Percentiles rank a stretch among this genome's conserved stretches.
Evolutionary conservation across 2,329 filamentous ascomycete species (phyloP).

Genomic region (Aspergillus fumigatiaffinis): DNA sequence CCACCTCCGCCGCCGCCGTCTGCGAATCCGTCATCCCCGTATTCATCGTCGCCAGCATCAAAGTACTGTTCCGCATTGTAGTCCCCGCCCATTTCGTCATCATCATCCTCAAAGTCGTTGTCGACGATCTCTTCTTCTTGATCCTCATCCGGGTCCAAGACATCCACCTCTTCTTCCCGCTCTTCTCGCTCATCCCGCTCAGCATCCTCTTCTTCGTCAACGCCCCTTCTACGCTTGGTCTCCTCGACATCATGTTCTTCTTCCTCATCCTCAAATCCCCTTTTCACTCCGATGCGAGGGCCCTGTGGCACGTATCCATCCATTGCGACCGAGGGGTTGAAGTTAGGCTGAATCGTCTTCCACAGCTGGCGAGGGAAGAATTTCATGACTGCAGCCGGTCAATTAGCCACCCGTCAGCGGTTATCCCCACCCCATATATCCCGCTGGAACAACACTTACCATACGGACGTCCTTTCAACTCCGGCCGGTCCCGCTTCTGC

Average conservation of each 20-base stretch:
- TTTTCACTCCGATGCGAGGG: constrained; percentile 24
- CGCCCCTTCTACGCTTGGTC: constrained; percentile 29
- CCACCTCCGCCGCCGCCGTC: constrained; percentile 53
- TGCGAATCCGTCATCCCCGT: constrained; percentile 52
- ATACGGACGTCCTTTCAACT: constrained; percentile 52
- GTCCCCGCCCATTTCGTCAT: constrained; percentile 56
- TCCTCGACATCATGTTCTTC: constrained; percentile 35
- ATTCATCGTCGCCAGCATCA: constrained; percentile 54
- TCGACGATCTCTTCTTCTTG: constrained; percentile 53
- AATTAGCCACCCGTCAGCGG: neutral
- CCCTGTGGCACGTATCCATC: constrained; percentile 23
- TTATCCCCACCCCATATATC: neutral
- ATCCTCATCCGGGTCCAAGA: constrained; percentile 43
- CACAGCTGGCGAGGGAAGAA: constrained; percentile 59
- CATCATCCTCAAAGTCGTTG: constrained; percentile 58
- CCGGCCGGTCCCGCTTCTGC: constrained; percentile 53
- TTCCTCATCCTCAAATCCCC: constrained; percentile 45
- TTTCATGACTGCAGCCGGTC: constrained; percentile 43
- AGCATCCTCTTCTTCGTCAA: constrained; percentile 28
- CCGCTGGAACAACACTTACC: constrained; percentile 37
- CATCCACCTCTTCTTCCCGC: constrained; percentile 44
- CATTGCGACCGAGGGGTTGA: constrained; percentile 32
- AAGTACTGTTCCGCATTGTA: constrained; percentile 65
- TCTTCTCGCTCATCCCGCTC: constrained; percentile 27
- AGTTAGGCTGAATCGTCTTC: constrained; percentile 49